A percentile compares a stretch with the other conserved stretches of the same genome.
Evolutionary conservation across 2,329 filamentous ascomycete species (phyloP).

Genomic region (Diaporthe sp.): DNA sequence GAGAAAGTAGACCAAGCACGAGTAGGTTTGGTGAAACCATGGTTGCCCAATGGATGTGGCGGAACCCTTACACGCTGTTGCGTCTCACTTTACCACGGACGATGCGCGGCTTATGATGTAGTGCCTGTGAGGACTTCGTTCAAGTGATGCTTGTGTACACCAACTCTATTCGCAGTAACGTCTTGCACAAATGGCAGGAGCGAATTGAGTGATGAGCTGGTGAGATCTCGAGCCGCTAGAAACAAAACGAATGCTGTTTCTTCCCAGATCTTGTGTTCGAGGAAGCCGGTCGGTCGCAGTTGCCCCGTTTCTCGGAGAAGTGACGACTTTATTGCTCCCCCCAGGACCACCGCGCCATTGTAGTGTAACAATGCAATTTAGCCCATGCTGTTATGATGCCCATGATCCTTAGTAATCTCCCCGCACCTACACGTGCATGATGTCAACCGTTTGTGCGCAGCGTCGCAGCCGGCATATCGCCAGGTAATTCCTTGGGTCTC

Average conservation of each 20-base stretch:
- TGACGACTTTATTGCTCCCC: not conserved
- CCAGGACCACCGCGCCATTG: not conserved
- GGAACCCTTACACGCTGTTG: no score
- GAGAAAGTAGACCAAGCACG: not conserved
- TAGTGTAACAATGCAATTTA: not conserved
- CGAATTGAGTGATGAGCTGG: no score
- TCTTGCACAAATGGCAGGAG: not conserved
- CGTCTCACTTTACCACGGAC: no score
- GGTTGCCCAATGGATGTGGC: not conserved
- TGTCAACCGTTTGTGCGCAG: constrained; percentile 3
- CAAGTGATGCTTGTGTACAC: not conserved
- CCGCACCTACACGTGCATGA: constrained; percentile 14
- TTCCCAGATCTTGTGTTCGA: not conserved
- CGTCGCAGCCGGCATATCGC: constrained; percentile 18
- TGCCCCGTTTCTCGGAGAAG: not conserved
- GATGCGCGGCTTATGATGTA: not conserved
- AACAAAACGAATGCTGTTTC: not conserved
- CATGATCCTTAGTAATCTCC: constrained; percentile 23
- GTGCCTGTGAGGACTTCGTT: not conserved
- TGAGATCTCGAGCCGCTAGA: not conserved
- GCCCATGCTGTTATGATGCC: not conserved
- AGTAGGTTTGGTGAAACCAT: not conserved
- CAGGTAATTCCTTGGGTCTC: not conserved
- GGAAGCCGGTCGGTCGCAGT: not conserved
- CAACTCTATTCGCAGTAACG: not conserved